These are phyloP conservation scores for Carallia brachiata DNA, from an alignment of 345 rosid genomes.

Conservation along the genomic window DNA sequence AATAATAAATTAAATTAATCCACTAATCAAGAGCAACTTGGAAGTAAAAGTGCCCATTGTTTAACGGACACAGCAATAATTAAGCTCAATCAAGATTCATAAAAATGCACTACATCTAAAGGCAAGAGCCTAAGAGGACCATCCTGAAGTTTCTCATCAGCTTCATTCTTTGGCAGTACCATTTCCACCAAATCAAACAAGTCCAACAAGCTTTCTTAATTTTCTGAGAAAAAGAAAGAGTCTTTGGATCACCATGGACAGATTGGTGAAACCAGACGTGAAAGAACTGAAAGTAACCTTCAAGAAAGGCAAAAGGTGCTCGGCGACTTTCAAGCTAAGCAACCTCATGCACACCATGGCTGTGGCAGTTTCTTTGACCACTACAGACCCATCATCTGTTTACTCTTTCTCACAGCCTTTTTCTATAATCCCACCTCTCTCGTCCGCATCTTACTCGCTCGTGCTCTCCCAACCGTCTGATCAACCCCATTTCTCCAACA, in stretches of 20 bases:
- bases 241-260: slow-evolving; percentile 44
- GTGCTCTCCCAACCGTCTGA: slow-evolving; percentile 35
- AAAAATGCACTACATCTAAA: neutral
- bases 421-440: slow-evolving; percentile 53
- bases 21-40: neutral
- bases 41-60: too few relatives aligned
- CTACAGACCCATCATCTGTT: slow-evolving; percentile 38
- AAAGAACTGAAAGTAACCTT: slow-evolving; percentile 47
- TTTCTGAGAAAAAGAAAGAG: slow-evolving; percentile 5
- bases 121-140: neutral
- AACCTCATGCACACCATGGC: slow-evolving; percentile 81
- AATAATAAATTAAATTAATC: neutral
- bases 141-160: neutral
- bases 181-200: slow-evolving; percentile 7
- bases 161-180: slow-evolving; percentile 6
- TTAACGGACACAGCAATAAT: neutral
- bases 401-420: slow-evolving; percentile 41
- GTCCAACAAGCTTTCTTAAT: neutral
- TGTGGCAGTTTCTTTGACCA: slow-evolving; percentile 58
- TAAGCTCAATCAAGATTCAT: slow-evolving; percentile 5
- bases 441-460: slow-evolving; percentile 41
- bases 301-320: slow-evolving; percentile 40
- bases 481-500: slow-evolving; percentile 33
- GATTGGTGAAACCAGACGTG: slow-evolving; percentile 55
- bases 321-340: slow-evolving; percentile 41